A percentile compares a stretch with the other conserved stretches of the same genome.
Conservation (phyloP, 257 asterid genomes). For the Nicotiana knightiana region DNA sequence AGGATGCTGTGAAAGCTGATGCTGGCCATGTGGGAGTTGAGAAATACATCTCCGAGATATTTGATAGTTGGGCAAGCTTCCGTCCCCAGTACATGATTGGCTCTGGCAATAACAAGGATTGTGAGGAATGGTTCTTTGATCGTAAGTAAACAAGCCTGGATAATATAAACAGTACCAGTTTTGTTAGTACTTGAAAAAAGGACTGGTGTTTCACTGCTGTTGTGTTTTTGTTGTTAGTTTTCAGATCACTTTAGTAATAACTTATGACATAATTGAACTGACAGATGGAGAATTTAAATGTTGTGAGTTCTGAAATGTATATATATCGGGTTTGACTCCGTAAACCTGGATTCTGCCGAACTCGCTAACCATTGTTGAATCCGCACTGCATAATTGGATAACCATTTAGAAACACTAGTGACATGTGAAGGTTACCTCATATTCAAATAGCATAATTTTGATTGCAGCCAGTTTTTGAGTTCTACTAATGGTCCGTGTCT, state of each 20-base stretch:
- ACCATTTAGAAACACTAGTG: background rate
- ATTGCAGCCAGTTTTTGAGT: background rate
- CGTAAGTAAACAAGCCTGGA: conserved; percentile 42
- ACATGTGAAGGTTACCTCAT: background rate
- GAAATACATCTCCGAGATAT: conserved; percentile 67
- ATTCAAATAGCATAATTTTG: background rate
- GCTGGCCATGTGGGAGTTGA: conserved; percentile 94
- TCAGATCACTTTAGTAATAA: background rate
- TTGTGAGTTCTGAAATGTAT: no score
- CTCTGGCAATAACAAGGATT: conserved; percentile 95
- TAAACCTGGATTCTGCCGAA: no score
- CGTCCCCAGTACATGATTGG: conserved; percentile 98
- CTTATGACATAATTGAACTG: background rate
- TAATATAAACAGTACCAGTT: background rate
- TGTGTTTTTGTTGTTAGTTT: no score
- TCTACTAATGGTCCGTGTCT: background rate
- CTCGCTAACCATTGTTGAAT: no score
- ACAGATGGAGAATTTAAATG: no score
- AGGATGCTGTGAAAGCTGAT: conserved; percentile 85
- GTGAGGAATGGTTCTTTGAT: conserved; percentile 98
- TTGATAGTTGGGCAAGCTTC: conserved; percentile 66
- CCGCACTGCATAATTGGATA: background rate
- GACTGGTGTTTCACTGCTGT: background rate
- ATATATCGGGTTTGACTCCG: no score
- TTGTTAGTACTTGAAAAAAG: background rate